Conservation (phyloP, 2,329 filamentous ascomycete genomes). For the Arthrobotrys iridis region DNA sequence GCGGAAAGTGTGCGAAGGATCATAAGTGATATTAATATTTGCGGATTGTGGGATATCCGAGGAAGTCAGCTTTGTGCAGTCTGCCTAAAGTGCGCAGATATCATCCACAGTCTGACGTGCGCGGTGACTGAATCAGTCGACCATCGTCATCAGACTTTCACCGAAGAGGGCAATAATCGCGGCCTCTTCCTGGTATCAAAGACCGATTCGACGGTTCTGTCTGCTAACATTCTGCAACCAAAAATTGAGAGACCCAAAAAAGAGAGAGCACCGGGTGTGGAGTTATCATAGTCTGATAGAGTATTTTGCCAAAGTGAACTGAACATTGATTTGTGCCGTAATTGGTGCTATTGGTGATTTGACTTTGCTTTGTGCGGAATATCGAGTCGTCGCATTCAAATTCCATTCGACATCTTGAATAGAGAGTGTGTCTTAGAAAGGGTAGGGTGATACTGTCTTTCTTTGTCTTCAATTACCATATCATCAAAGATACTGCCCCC, state of each 20-base stretch:
- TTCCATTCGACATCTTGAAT: slow-evolving; percentile 43
- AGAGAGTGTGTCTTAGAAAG: slow-evolving; percentile 7
- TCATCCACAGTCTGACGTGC: slow-evolving; percentile 18
- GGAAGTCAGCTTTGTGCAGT: slow-evolving; percentile 1
- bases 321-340: slow-evolving; percentile 55
- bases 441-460: slow-evolving; percentile 40
- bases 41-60: slow-evolving; percentile 32
- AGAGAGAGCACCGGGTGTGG: slow-evolving; percentile 7
- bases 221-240: slow-evolving; percentile 34
- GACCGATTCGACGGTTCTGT: slow-evolving; percentile 10
- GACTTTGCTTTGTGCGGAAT: slow-evolving; percentile 55
- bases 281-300: slow-evolving; percentile 49
- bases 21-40: slow-evolving; percentile 27
- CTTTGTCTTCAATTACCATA: slow-evolving; percentile 19
- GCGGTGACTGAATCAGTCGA: slow-evolving; percentile 33
- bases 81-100: neutral
- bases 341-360: slow-evolving; percentile 55
- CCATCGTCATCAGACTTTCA: slow-evolving; percentile 33
- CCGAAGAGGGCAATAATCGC: slow-evolving; percentile 38
- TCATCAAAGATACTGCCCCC: slow-evolving; percentile 14
- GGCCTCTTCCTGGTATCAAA: neutral
- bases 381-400: slow-evolving; percentile 44
- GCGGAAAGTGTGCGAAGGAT: slow-evolving; percentile 45
- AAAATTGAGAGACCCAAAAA: slow-evolving; percentile 3
- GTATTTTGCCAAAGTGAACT: slow-evolving; percentile 54